Evolutionary conservation across 441 rosid genomes (phyloP).

Genomic region (Pelargonium australe): DNA sequence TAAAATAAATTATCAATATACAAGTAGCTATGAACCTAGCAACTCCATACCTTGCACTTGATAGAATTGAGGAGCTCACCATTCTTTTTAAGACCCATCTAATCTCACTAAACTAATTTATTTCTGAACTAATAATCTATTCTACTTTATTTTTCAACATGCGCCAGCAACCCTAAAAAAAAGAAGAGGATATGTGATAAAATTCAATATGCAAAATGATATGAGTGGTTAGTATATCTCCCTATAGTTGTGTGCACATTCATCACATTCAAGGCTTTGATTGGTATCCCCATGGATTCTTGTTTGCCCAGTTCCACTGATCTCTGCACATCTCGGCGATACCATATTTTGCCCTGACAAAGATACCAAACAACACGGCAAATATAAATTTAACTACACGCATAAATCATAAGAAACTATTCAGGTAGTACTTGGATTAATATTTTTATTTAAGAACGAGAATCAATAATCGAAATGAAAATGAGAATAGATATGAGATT

Average conservation of each 20-base stretch:
- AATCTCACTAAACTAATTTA: background rate
- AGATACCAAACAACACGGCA: background rate
- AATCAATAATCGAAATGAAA: too few species aligned
- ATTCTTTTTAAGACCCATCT: too few species aligned
- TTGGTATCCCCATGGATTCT: constrained; percentile 59
- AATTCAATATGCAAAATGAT: constrained; percentile 1
- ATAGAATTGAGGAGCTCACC: too few species aligned
- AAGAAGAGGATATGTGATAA: background rate
- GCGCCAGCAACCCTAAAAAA: background rate
- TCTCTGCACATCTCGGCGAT: constrained; percentile 65
- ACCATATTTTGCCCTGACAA: constrained; percentile 63
- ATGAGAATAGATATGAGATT: too few species aligned
- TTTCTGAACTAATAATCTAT: background rate
- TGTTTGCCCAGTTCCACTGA: constrained; percentile 72
- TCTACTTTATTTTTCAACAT: background rate
- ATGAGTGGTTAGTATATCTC: background rate
- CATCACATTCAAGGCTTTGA: constrained; percentile 35
- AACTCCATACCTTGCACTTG: too few species aligned
- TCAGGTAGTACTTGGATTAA: too few species aligned
- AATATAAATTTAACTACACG: too few species aligned
- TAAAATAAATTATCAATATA: too few species aligned
- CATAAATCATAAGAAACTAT: too few species aligned
- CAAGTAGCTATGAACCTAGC: too few species aligned
- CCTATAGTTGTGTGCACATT: background rate
- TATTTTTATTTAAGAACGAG: too few species aligned